Conservation (phyloP, 208 protist genomes). For the Crithidia brevicula region DNA sequence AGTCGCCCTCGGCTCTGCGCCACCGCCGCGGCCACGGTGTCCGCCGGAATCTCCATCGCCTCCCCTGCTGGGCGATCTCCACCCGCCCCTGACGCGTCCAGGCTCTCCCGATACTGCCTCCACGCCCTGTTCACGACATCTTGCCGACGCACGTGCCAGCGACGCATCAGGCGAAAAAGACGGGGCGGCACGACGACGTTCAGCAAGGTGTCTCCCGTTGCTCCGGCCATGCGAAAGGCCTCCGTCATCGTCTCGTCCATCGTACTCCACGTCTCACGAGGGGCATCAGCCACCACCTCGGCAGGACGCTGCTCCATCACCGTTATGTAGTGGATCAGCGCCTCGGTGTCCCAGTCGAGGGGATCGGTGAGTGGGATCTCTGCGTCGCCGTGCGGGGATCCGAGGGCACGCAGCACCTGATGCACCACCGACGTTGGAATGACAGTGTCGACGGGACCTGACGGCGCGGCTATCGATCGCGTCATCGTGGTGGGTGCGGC, state of each 20-base stretch:
- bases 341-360: constrained; percentile 67
- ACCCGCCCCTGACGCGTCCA: neutral
- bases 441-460: neutral
- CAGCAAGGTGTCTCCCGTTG: constrained; percentile 69
- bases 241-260: constrained; percentile 79
- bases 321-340: constrained; percentile 57
- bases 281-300: constrained; percentile 1
- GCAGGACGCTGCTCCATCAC: constrained; percentile 41
- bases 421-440: constrained; percentile 22
- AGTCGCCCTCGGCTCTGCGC: constrained; percentile 29
- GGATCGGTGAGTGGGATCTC: constrained; percentile 62
- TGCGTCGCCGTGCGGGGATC: constrained; percentile 50
- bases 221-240: constrained; percentile 64
- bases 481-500: neutral
- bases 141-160: constrained; percentile 76
- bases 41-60: neutral
- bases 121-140: constrained; percentile 41
- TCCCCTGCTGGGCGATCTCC: neutral
- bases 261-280: constrained; percentile 10
- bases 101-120: constrained; percentile 20
- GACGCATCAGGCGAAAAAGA: constrained; percentile 80
- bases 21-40: constrained; percentile 15
- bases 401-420: constrained; percentile 37
- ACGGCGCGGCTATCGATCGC: neutral
- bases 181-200: constrained; percentile 63